These are phyloP conservation scores for Tulasnella sp. DNA, from an alignment of 768 basidiomycete genomes.

Conservation along the genomic window DNA sequence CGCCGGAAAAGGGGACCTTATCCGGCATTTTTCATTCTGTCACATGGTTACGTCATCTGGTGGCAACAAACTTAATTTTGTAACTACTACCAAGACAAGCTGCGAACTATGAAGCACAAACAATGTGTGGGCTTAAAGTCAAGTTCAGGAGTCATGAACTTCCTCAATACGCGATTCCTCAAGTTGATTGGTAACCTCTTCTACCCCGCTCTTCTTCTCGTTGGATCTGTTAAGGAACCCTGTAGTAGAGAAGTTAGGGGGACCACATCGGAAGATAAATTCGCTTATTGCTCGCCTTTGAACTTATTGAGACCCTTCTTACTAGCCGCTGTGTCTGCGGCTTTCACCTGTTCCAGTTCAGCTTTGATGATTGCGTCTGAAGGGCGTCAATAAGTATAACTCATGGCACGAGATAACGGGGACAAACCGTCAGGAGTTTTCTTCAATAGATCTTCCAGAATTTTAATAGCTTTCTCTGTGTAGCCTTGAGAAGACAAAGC, in stretches of 20 bases:
- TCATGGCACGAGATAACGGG: background rate
- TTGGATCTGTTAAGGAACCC: slow-evolving; percentile 8
- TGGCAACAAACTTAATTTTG: too few species aligned
- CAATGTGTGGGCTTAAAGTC: too few species aligned
- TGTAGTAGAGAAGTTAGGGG: too few species aligned
- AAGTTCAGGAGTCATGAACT: too few species aligned
- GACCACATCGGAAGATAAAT: too few species aligned
- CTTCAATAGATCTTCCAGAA: slow-evolving; percentile 50
- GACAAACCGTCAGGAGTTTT: slow-evolving; percentile 47
- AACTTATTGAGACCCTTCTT: slow-evolving; percentile 53
- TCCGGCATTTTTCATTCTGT: too few species aligned
- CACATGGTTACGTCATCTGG: too few species aligned
- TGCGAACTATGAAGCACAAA: too few species aligned
- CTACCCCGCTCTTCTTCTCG: slow-evolving; percentile 1
- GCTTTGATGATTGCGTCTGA: slow-evolving; percentile 49
- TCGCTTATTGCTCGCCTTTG: slow-evolving; percentile 39
- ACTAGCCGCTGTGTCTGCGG: slow-evolving; percentile 54
- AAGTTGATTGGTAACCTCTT: slow-evolving; percentile 1
- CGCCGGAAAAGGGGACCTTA: too few species aligned
- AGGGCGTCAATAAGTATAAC: background rate
- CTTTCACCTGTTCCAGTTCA: slow-evolving; percentile 49
- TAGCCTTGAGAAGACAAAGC: slow-evolving; percentile 63
- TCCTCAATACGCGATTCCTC: slow-evolving; percentile 13
- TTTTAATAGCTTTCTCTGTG: slow-evolving; percentile 56
- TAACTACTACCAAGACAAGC: too few species aligned